Conservation (phyloP, 106 monocot genomes). For the Posidonia australis region DNA sequence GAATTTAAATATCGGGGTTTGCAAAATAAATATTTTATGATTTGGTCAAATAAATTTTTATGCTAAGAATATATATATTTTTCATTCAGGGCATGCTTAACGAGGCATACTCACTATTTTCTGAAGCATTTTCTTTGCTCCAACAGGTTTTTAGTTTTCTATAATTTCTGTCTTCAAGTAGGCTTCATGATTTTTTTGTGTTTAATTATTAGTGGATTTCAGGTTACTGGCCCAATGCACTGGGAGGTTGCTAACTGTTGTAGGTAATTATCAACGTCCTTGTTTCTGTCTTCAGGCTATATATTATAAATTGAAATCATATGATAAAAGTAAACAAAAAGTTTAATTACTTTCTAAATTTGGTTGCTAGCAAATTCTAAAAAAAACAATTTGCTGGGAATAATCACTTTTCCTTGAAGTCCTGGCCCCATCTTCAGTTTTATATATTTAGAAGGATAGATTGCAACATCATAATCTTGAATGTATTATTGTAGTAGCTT, state of each 20-base stretch:
- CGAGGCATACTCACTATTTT: constrained; percentile 89
- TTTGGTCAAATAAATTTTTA: neutral
- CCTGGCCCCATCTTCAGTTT: too few relatives aligned
- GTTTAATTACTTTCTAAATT: too few relatives aligned
- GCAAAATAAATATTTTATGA: neutral
- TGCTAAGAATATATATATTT: neutral
- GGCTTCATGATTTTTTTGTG: constrained; percentile 1
- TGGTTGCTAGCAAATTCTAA: too few relatives aligned
- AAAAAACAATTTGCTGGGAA: too few relatives aligned
- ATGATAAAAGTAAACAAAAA: too few relatives aligned
- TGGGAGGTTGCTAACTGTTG: constrained; percentile 94
- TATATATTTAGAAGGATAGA: neutral
- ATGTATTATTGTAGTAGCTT: neutral
- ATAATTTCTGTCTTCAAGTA: neutral
- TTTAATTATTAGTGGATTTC: constrained; percentile 14
- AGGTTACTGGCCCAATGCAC: constrained; percentile 99
- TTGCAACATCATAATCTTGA: neutral
- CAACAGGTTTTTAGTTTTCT: constrained; percentile 57
- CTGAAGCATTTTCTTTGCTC: constrained; percentile 89
- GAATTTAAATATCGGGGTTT: neutral
- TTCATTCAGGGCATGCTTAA: constrained; percentile 57
- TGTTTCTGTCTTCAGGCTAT: neutral
- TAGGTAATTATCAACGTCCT: constrained; percentile 27
- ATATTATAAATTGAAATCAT: neutral
- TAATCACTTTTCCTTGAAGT: too few relatives aligned